Percentiles rank a stretch among this genome's conserved stretches.
phyloP scores from a whole-genome alignment of 805 yeast species.

The Komagataella ulmi region DNA sequence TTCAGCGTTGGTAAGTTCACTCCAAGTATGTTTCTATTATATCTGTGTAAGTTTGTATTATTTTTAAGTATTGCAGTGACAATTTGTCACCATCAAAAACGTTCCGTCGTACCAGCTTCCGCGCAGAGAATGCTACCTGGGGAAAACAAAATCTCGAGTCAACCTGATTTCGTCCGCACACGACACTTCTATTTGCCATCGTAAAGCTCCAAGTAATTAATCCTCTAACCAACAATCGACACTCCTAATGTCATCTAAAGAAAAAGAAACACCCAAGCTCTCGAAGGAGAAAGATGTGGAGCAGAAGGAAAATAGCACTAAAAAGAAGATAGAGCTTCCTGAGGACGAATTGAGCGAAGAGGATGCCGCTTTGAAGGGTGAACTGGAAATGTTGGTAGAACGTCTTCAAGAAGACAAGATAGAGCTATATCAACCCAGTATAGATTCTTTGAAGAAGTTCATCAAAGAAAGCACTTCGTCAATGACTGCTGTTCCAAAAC shows the following conservation, averaged over 20 bases:
- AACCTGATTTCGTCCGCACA: not conserved
- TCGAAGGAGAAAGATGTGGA: constrained; percentile 6
- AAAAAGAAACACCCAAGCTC: constrained; percentile 1
- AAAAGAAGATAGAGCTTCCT: constrained; percentile 8
- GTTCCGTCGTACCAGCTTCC: not conserved
- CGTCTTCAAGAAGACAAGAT: constrained; percentile 43
- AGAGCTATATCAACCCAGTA: constrained; percentile 42
- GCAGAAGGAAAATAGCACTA: constrained; percentile 7
- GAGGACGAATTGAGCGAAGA: constrained; percentile 91
- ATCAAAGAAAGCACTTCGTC: constrained; percentile 92
- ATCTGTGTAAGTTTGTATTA: not conserved
- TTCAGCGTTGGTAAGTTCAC: not conserved
- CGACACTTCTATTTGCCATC: not conserved
- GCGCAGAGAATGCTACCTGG: not conserved
- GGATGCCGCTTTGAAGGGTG: constrained; percentile 77
- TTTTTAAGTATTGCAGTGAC: not conserved
- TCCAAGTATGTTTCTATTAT: not conserved
- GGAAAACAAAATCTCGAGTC: not conserved
- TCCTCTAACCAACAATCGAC: not conserved
- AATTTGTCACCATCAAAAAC: too few relatives aligned
- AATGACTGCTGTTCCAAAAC: constrained; percentile 99
- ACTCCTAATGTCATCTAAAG: constrained; percentile 1
- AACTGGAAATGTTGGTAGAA: constrained; percentile 79
- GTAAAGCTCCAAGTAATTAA: not conserved
- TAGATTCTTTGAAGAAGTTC: constrained; percentile 57